Percentiles rank a stretch among this genome's conserved stretches.
Evolutionary conservation across 2,329 filamentous ascomycete genomes (phyloP).

Genomic region (Onygena corvina): DNA sequence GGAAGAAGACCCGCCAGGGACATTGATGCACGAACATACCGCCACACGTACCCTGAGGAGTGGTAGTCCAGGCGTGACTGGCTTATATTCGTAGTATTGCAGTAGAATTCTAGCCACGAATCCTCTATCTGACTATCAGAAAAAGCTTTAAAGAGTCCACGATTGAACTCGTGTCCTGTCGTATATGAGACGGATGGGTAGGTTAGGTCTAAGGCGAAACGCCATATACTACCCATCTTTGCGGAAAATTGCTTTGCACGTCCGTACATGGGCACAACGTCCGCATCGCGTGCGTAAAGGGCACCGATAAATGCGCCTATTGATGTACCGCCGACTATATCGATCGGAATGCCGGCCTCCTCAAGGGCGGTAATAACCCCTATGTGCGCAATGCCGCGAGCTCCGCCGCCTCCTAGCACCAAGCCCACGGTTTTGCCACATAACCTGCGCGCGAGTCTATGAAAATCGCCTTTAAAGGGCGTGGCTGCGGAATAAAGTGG

Average conservation of each 20-base stretch:
- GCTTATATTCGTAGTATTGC: conserved; percentile 98
- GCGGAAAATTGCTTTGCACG: conserved; percentile 94
- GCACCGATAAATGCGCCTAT: conserved; percentile 94
- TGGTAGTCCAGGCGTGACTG: conserved; percentile 86
- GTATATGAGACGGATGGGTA: conserved; percentile 96
- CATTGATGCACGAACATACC: conserved; percentile 94
- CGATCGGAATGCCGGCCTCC: conserved; percentile 90
- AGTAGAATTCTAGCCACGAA: conserved; percentile 98
- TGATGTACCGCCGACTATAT: conserved; percentile 88
- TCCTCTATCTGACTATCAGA: conserved; percentile 96
- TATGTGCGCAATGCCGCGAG: conserved; percentile 80
- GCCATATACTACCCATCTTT: conserved; percentile 98
- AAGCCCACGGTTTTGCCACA: conserved; percentile 92
- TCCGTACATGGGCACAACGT: conserved; percentile 93
- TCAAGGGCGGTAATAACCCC: conserved; percentile 91
- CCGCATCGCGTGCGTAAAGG: conserved; percentile 88
- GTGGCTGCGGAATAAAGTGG: conserved; percentile 84
- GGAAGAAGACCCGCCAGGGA: conserved; percentile 84
- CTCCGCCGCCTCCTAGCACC: conserved; percentile 86
- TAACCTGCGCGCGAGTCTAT: conserved; percentile 74
- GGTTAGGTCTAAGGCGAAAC: conserved; percentile 90
- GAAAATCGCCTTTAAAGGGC: conserved; percentile 92
- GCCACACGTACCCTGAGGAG: conserved; percentile 92
- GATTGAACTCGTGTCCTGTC: conserved; percentile 96
- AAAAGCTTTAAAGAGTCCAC: conserved; percentile 97